Percentiles rank a stretch among this genome's conserved stretches.
Evolutionary conservation across 108 stramenopile species (phyloP).

Genomic region (Licmophora abbreviata): DNA sequence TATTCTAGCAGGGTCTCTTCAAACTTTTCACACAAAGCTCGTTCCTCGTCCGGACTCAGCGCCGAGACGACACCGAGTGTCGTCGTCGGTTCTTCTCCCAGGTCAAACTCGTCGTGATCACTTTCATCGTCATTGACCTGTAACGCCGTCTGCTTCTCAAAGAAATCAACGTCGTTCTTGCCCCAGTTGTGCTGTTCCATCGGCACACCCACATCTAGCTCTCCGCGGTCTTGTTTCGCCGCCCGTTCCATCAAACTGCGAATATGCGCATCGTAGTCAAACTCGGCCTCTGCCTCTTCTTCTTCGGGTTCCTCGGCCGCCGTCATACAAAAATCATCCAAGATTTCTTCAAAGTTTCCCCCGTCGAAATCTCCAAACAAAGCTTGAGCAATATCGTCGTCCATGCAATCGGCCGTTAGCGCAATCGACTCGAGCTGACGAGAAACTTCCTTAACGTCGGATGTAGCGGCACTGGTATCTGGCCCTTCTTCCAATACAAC

Average conservation of each 20-base stretch:
- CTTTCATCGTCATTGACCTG: conserved; percentile 27
- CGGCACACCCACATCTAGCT: conserved; percentile 1
- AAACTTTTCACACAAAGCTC: conserved; percentile 70
- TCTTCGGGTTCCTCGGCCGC: conserved; percentile 65
- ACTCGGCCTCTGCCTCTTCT: conserved; percentile 36
- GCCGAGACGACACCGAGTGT: conserved; percentile 30
- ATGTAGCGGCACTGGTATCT: background rate
- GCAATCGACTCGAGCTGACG: conserved; percentile 79
- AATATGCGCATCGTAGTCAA: conserved; percentile 94
- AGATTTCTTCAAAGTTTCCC: conserved; percentile 79
- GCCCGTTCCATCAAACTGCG: conserved; percentile 82
- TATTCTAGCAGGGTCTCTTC: conserved; percentile 87
- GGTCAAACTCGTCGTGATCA: conserved; percentile 39
- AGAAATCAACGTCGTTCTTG: conserved; percentile 55
- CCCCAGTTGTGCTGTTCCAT: conserved; percentile 27
- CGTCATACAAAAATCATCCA: conserved; percentile 93
- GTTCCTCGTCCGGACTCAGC: conserved; percentile 46
- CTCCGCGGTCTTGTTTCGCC: conserved; percentile 17
- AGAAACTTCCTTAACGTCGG: conserved; percentile 57
- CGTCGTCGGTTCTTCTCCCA: conserved; percentile 20
- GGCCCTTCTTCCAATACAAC: conserved; percentile 39
- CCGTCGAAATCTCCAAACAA: conserved; percentile 79
- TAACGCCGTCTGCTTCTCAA: conserved; percentile 43
- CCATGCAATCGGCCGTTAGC: conserved; percentile 86
- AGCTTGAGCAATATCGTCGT: conserved; percentile 86